Evolutionary conservation across 2,329 filamentous ascomycete species (phyloP).

Genomic region (Paecilomyces variotii): DNA sequence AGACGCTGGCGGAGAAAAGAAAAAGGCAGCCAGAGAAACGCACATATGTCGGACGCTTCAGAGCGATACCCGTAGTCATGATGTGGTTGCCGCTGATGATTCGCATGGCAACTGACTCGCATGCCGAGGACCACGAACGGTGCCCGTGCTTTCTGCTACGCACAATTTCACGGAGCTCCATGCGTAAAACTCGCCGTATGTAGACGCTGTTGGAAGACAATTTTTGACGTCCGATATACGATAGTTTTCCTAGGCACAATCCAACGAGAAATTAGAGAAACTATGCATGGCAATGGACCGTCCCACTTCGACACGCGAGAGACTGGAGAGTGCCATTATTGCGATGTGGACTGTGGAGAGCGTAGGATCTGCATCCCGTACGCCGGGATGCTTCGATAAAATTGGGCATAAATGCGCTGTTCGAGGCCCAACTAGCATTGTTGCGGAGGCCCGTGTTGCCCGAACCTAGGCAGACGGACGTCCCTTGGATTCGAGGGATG

Average conservation of each 20-base stretch:
- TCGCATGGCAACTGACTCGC: background rate
- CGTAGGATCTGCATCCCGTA: slow-evolving; percentile 10
- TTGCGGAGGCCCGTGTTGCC: slow-evolving; percentile 2
- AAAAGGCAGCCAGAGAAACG: background rate
- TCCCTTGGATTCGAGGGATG: background rate
- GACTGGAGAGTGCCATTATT: background rate
- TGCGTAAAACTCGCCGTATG: background rate
- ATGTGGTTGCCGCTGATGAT: background rate
- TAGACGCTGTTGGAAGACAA: background rate
- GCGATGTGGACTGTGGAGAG: slow-evolving; percentile 9
- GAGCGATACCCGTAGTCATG: background rate
- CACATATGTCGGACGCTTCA: background rate
- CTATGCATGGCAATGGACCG: background rate
- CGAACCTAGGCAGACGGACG: background rate
- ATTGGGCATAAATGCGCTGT: slow-evolving; percentile 20
- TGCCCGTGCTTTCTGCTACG: background rate
- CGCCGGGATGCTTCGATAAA: slow-evolving; percentile 7
- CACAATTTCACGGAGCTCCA: background rate
- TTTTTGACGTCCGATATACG: background rate
- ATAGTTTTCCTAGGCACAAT: background rate
- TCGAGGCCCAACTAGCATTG: slow-evolving; percentile 17
- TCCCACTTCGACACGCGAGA: background rate
- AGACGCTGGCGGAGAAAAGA: background rate
- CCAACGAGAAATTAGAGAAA: background rate
- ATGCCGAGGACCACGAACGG: background rate